Evolutionary conservation across 1,284 basidiomycete species (phyloP).

Genomic region (Marasmius oreades): DNA sequence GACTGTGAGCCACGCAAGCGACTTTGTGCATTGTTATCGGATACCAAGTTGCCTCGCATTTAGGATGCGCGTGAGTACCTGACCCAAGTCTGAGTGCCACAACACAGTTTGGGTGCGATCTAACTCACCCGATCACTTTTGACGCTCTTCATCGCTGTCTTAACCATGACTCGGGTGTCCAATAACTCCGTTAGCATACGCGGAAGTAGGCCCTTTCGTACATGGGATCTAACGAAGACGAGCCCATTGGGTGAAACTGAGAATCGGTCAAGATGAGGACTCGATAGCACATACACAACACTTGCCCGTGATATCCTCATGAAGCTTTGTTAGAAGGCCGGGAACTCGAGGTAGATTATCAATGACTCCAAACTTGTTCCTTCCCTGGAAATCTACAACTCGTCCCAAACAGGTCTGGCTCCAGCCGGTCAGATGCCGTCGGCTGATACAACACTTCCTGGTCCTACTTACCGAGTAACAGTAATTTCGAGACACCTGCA

Average conservation of each 20-base stretch:
- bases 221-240: constrained; percentile 84
- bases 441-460: neutral
- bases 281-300: neutral
- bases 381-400: constrained; percentile 78
- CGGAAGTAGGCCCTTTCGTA: constrained; percentile 82
- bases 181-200: constrained; percentile 93
- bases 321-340: constrained; percentile 65
- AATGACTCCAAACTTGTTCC: constrained; percentile 84
- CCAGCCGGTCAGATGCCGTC: neutral
- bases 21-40: too few species aligned
- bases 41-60: constrained; percentile 79
- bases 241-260: constrained; percentile 93
- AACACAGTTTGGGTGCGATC: neutral
- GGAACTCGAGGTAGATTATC: constrained; percentile 55
- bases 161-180: constrained; percentile 98
- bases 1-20: too few species aligned
- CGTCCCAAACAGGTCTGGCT: constrained; percentile 83
- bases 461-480: constrained; percentile 64
- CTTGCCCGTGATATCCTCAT: constrained; percentile 74
- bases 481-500: constrained; percentile 46
- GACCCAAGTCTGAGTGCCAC: neutral
- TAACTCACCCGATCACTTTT: constrained; percentile 69
- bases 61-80: constrained; percentile 74
- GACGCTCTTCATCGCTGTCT: constrained; percentile 86
- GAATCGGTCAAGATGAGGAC: constrained; percentile 4